These are phyloP conservation scores for Boletus subparvulus DNA, from an alignment of 768 basidiomycete species.

Conservation along the genomic window DNA sequence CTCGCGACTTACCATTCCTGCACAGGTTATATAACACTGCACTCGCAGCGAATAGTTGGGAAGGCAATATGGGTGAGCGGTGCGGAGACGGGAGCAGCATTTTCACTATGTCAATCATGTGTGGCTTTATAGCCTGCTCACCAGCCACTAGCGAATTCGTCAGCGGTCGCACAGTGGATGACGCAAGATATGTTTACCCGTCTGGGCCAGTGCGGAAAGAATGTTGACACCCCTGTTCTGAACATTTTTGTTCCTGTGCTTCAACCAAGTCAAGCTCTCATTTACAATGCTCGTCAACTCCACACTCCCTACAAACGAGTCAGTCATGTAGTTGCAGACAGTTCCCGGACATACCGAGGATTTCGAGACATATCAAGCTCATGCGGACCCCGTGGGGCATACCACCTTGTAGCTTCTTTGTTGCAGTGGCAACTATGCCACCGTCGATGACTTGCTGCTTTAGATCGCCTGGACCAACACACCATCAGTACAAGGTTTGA, in stretches of 20 bases:
- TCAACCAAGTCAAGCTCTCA: background rate
- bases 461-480: background rate
- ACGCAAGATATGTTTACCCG: background rate
- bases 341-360: background rate
- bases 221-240: background rate
- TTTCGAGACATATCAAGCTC: slow-evolving; percentile 2
- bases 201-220: slow-evolving; percentile 9
- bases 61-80: background rate
- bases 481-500: background rate
- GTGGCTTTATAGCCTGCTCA: background rate
- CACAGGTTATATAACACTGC: slow-evolving; percentile 1
- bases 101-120: background rate
- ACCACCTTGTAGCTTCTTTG: background rate
- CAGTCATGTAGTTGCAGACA: background rate
- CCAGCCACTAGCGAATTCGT: background rate
- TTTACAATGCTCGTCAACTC: background rate
- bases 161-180: background rate
- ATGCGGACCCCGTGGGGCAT: background rate
- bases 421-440: background rate
- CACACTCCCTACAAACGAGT: background rate
- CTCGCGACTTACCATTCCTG: slow-evolving; percentile 2
- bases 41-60: background rate
- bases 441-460: background rate
- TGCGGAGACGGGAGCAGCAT: background rate
- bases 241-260: background rate